These are phyloP conservation scores for Paramyrothecium sp. DNA, from an alignment of 2,329 filamentous ascomycete genomes.

Conservation along the genomic window DNA sequence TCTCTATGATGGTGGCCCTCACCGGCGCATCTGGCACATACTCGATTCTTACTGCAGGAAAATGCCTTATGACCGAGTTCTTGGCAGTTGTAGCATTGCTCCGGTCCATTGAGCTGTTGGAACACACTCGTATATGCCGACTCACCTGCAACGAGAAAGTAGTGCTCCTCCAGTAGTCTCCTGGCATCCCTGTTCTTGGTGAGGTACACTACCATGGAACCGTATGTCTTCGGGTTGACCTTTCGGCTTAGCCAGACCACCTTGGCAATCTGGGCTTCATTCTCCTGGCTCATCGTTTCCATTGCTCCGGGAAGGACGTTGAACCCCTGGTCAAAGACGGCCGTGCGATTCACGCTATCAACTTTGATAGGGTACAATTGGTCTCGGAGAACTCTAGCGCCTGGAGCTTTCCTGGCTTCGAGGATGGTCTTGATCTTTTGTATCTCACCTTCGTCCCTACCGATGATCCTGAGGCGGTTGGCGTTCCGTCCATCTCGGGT, in stretches of 20 bases:
- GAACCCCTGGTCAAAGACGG: conserved; percentile 13
- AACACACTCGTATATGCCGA: conserved; percentile 6
- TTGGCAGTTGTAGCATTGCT: conserved; percentile 7
- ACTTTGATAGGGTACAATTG: conserved; percentile 21
- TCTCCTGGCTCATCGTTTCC: conserved; percentile 16
- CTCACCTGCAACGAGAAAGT: conserved; percentile 6
- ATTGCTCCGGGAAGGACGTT: conserved; percentile 10
- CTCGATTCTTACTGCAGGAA: conserved; percentile 5
- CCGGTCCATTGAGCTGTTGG: conserved; percentile 1
- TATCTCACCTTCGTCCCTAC: conserved; percentile 5
- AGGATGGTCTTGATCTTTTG: conserved; percentile 5
- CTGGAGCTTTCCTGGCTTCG: conserved; percentile 4
- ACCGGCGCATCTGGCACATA: conserved; percentile 4
- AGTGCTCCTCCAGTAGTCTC: conserved; percentile 6
- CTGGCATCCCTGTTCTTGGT: conserved; percentile 5
- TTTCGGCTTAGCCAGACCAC: conserved; percentile 20
- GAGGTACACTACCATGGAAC: conserved; percentile 16
- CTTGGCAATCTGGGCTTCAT: conserved; percentile 17
- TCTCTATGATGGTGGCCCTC: conserved; percentile 5
- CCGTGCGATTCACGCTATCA: conserved; percentile 16
- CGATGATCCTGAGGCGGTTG: conserved; percentile 3
- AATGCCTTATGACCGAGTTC: conserved; percentile 7
- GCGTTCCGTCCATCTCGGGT: conserved; percentile 5
- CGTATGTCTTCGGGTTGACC: conserved; percentile 14
- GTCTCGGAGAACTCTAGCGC: conserved; percentile 16